phyloP scores from a whole-genome alignment of 1,139 yeast genomes.

The Debaryomycetaceae sp. region DNA sequence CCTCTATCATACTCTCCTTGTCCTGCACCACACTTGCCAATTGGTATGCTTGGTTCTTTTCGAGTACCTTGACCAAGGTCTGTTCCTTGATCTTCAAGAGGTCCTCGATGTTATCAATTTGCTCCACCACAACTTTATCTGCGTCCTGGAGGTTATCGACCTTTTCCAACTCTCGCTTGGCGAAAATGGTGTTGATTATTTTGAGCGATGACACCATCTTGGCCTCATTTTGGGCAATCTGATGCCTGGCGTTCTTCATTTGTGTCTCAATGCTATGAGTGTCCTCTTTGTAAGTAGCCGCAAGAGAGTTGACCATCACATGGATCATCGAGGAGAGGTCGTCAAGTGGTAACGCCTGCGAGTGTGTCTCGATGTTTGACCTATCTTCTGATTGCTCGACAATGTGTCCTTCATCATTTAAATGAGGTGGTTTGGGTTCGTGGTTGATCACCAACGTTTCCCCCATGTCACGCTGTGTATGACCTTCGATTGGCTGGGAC shows the following conservation, averaged over 20 bases:
- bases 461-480: too few relatives aligned
- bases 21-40: constrained; percentile 26
- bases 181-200: constrained; percentile 15
- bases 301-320: constrained; percentile 42
- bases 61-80: constrained; percentile 24
- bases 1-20: constrained; percentile 17
- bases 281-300: constrained; percentile 34
- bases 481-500: background rate
- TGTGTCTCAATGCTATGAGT: constrained; percentile 19
- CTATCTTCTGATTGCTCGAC: constrained; percentile 10
- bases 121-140: constrained; percentile 17
- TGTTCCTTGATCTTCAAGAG: constrained; percentile 34
- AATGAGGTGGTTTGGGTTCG: constrained; percentile 32
- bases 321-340: constrained; percentile 36
- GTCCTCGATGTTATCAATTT: constrained; percentile 19
- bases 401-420: constrained; percentile 30
- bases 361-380: background rate
- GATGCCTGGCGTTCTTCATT: constrained; percentile 16
- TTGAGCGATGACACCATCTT: constrained; percentile 15
- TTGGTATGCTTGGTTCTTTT: constrained; percentile 27
- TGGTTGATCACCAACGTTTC: constrained; percentile 11
- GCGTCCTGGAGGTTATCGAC: constrained; percentile 28
- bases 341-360: constrained; percentile 23
- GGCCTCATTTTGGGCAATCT: constrained; percentile 17
- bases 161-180: constrained; percentile 21